These are phyloP conservation scores for Arthrinium phaeospermum DNA, from an alignment of 2,329 filamentous ascomycete species.

Conservation along the genomic window DNA sequence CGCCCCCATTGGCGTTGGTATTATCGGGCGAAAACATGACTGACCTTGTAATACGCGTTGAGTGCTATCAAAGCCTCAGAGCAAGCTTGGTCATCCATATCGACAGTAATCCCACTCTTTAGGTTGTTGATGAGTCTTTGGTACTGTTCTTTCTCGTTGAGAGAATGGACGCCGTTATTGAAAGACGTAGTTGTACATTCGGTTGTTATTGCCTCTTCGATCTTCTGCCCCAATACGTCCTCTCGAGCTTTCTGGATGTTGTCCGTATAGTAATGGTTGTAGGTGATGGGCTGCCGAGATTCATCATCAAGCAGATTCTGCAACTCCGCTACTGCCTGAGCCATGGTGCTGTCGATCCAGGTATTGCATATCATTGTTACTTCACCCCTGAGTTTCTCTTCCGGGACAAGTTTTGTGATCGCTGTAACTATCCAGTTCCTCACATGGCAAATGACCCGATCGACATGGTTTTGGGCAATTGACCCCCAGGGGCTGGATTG, in stretches of 20 bases:
- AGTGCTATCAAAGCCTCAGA: neutral
- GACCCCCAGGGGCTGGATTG: slow-evolving; percentile 37
- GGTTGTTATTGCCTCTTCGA: too few species aligned
- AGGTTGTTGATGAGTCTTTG: neutral
- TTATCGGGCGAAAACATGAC: neutral
- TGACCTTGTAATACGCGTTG: slow-evolving; percentile 10
- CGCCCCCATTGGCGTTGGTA: too few species aligned
- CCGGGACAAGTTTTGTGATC: neutral
- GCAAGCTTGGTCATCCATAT: slow-evolving; percentile 15
- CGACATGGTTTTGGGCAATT: slow-evolving; percentile 23
- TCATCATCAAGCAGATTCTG: slow-evolving; percentile 31
- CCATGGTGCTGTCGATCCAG: neutral
- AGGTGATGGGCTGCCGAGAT: slow-evolving; percentile 33
- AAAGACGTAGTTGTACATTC: too few species aligned
- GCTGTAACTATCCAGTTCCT: neutral
- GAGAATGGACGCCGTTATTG: too few species aligned
- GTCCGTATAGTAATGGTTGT: slow-evolving; percentile 39
- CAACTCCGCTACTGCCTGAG: slow-evolving; percentile 28
- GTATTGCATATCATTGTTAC: neutral
- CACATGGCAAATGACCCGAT: neutral
- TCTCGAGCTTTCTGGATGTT: slow-evolving; percentile 32
- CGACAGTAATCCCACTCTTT: neutral
- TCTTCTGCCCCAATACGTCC: neutral
- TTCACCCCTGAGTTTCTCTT: neutral
- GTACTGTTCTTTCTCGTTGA: neutral